Percentiles rank a stretch among this genome's conserved stretches.
These are phyloP conservation scores for Kluyveromyces wickerhamii DNA, from an alignment of 805 yeast species.

Conservation along the genomic window DNA sequence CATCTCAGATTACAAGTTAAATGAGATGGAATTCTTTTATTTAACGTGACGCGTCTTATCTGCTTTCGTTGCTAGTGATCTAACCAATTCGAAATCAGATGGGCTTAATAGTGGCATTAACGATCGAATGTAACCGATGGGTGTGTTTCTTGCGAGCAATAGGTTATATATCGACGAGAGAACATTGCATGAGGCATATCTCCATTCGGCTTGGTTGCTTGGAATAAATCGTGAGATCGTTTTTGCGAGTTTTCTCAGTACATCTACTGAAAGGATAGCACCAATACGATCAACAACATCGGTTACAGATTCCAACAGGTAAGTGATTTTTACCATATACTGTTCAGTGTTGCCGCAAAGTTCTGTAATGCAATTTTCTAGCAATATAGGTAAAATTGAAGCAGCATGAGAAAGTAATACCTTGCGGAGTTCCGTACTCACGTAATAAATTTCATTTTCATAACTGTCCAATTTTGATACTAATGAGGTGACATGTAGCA, in stretches of 20 bases:
- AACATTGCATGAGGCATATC: conserved; percentile 5
- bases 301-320: conserved; percentile 15
- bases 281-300: conserved; percentile 6
- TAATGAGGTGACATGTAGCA: conserved; percentile 16
- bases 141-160: conserved; percentile 1
- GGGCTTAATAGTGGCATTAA: conserved; percentile 3
- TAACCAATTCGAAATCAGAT: conserved; percentile 4
- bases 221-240: conserved; percentile 1
- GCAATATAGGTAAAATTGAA: background rate
- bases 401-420: conserved; percentile 8
- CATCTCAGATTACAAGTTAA: no score
- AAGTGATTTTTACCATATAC: conserved; percentile 9
- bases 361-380: conserved; percentile 2
- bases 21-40: background rate
- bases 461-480: conserved; percentile 17
- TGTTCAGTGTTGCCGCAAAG: conserved; percentile 1
- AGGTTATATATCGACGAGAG: conserved; percentile 1
- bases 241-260: background rate
- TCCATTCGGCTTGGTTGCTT: conserved; percentile 7
- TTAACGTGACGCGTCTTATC: background rate
- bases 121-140: conserved; percentile 4
- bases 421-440: conserved; percentile 21
- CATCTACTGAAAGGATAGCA: conserved; percentile 1
- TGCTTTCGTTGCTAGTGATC: conserved; percentile 3
- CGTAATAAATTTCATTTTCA: conserved; percentile 19